These are phyloP conservation scores for Xerocomus brunneocitrinus DNA, from an alignment of 768 basidiomycete species.

Conservation along the genomic window DNA sequence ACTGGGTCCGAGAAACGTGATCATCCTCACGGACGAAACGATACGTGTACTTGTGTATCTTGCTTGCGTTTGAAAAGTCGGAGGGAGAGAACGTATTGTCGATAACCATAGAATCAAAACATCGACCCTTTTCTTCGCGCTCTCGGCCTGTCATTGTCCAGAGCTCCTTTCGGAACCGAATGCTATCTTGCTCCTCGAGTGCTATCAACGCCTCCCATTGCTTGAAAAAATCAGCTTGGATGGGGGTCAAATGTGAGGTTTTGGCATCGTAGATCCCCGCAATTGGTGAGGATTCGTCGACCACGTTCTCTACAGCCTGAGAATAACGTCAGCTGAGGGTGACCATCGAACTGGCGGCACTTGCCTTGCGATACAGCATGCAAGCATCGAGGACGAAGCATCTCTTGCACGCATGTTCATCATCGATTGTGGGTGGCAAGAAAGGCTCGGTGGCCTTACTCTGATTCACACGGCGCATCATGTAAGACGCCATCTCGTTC, in stretches of 20 bases:
- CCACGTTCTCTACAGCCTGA: constrained; percentile 67
- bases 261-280: constrained; percentile 69
- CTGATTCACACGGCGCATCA: constrained; percentile 47
- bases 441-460: constrained; percentile 45
- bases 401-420: constrained; percentile 67
- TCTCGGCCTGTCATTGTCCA: constrained; percentile 87
- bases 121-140: constrained; percentile 78
- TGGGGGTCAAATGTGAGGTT: constrained; percentile 70
- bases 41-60: constrained; percentile 79
- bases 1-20: constrained; percentile 8
- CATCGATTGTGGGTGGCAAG: constrained; percentile 84
- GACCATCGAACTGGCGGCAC: constrained; percentile 1
- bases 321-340: constrained; percentile 2
- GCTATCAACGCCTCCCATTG: constrained; percentile 86
- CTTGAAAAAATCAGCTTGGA: constrained; percentile 76
- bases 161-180: constrained; percentile 82
- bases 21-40: constrained; percentile 48
- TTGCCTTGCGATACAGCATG: constrained; percentile 89
- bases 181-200: constrained; percentile 81
- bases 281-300: constrained; percentile 50
- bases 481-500: constrained; percentile 80
- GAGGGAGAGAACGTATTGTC: constrained; percentile 38
- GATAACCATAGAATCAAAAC: constrained; percentile 78
- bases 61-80: constrained; percentile 33
- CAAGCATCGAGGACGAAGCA: constrained; percentile 86